Conservation (phyloP, 768 basidiomycete species). For the Lentinula guzmanii region DNA sequence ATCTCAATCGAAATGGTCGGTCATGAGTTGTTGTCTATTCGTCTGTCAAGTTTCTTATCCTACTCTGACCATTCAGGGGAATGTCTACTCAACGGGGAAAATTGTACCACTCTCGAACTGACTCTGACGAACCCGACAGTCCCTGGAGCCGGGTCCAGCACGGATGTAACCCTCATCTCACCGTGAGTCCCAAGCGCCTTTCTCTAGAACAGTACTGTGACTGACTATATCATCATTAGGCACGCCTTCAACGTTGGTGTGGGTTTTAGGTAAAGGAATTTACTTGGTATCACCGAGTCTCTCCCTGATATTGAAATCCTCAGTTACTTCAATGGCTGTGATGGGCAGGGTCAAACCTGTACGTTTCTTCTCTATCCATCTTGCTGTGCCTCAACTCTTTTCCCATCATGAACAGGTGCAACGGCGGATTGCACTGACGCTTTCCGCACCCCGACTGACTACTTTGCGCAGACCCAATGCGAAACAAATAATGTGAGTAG, state of each 20-base stretch:
- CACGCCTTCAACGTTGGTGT: slow-evolving; percentile 33
- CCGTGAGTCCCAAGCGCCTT: slow-evolving; percentile 23
- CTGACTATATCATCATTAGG: slow-evolving; percentile 16
- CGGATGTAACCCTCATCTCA: slow-evolving; percentile 32
- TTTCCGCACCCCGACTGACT: slow-evolving; percentile 29
- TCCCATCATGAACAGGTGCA: slow-evolving; percentile 21
- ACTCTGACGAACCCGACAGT: slow-evolving; percentile 26
- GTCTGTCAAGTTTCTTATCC: not conserved
- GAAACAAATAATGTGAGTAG: slow-evolving; percentile 27
- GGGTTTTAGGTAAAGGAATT: slow-evolving; percentile 28
- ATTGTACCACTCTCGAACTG: slow-evolving; percentile 30
- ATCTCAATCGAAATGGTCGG: slow-evolving; percentile 22
- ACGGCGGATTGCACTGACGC: slow-evolving; percentile 27
- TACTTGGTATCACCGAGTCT: not conserved
- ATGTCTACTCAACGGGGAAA: slow-evolving; percentile 33
- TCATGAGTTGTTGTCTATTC: not conserved
- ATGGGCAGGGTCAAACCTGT: slow-evolving; percentile 38
- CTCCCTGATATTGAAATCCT: not conserved
- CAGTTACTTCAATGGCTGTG: slow-evolving; percentile 38
- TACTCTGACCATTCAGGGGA: slow-evolving; percentile 13
- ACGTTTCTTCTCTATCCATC: slow-evolving; percentile 8
- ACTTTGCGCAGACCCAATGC: slow-evolving; percentile 31
- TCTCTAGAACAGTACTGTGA: no score
- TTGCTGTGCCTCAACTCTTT: not conserved
- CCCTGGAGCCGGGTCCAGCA: slow-evolving; percentile 25